These are phyloP conservation scores for Isabelozyma rhagii DNA, from an alignment of 805 yeast species.

Conservation along the genomic window DNA sequence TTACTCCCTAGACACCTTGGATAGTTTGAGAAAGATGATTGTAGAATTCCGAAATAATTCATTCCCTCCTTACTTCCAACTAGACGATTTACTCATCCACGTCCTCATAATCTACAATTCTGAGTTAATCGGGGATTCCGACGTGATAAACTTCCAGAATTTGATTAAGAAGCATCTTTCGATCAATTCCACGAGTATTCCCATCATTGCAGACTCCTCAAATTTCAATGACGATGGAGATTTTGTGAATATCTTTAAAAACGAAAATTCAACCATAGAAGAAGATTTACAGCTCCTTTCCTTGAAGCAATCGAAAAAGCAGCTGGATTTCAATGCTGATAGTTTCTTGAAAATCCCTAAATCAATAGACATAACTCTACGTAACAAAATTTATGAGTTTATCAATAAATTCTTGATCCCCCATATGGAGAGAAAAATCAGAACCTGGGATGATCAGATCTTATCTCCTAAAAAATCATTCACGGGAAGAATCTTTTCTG, in stretches of 20 bases:
- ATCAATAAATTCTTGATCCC: conserved; percentile 59
- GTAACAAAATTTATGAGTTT: conserved; percentile 43
- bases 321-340: conserved; percentile 1
- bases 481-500: conserved; percentile 70
- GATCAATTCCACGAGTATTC: conserved; percentile 23
- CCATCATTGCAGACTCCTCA: conserved; percentile 2
- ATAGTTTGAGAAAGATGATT: conserved; percentile 55
- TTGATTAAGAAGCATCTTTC: conserved; percentile 22
- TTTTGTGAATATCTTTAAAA: conserved; percentile 5
- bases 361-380: conserved; percentile 38
- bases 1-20: conserved; percentile 45
- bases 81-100: conserved; percentile 55
- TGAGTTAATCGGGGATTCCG: conserved; percentile 24
- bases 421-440: conserved; percentile 80
- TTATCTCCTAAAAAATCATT: conserved; percentile 74
- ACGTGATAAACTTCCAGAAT: conserved; percentile 30
- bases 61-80: conserved; percentile 63
- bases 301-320: conserved; percentile 13
- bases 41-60: conserved; percentile 45
- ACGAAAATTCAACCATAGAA: conserved; percentile 43
- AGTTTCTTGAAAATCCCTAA: conserved; percentile 22
- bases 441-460: conserved; percentile 80
- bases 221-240: conserved; percentile 4
- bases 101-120: conserved; percentile 30
- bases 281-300: conserved; percentile 45